A percentile compares a stretch with the other conserved stretches of the same genome.
These are phyloP conservation scores for Candida tropicalis DNA, from an alignment of 1,139 yeast genomes.

Conservation along the genomic window DNA sequence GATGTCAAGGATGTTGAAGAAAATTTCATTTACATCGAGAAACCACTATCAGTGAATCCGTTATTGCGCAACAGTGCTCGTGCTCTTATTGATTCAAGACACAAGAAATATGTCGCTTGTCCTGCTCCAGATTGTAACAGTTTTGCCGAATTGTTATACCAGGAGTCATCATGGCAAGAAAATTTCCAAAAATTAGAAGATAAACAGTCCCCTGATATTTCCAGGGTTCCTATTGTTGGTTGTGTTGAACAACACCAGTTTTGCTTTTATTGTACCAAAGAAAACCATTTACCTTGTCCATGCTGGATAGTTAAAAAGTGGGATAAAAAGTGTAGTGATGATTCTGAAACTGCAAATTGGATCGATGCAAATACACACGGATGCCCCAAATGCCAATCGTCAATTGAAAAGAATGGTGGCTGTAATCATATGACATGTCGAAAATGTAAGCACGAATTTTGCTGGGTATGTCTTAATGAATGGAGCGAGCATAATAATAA, in stretches of 20 bases:
- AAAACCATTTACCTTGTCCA: constrained; percentile 83
- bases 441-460: constrained; percentile 77
- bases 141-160: constrained; percentile 41
- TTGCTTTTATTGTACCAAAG: constrained; percentile 76
- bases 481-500: constrained; percentile 76
- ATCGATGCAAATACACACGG: constrained; percentile 82
- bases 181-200: constrained; percentile 15
- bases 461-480: constrained; percentile 87
- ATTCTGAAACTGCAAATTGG: constrained; percentile 90
- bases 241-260: constrained; percentile 73
- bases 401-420: constrained; percentile 88
- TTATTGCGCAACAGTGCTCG: constrained; percentile 39
- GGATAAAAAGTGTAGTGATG: constrained; percentile 82
- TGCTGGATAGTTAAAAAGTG: constrained; percentile 72
- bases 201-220: constrained; percentile 29
- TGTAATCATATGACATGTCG: constrained; percentile 95
- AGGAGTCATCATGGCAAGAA: background rate
- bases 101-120: constrained; percentile 67
- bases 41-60: constrained; percentile 14
- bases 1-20: constrained; percentile 9
- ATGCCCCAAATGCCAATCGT: constrained; percentile 68
- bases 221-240: constrained; percentile 59
- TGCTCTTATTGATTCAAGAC: constrained; percentile 52
- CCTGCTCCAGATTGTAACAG: constrained; percentile 81
- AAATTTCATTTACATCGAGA: constrained; percentile 10